phyloP scores from a whole-genome alignment of 1,139 yeast species.

The Sugiyamaella castrensis region DNA sequence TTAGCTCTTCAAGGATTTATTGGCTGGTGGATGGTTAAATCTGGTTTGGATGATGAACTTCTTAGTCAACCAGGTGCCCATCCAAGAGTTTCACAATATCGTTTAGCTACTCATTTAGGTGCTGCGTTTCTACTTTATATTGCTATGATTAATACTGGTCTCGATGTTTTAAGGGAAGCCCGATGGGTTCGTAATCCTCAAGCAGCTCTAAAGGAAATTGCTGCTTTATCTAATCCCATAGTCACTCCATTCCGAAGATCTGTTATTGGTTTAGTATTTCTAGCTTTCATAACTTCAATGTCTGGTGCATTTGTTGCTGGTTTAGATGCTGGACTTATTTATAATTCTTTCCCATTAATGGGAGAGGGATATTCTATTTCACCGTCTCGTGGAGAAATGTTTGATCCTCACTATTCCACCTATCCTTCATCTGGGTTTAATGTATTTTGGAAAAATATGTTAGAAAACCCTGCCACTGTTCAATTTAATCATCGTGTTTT shows the following conservation, averaged over 20 bases:
- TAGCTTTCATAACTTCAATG: constrained; percentile 88
- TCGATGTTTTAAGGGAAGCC: constrained; percentile 76
- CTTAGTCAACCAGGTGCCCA: constrained; percentile 72
- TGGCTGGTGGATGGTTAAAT: constrained; percentile 99
- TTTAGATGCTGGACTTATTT: constrained; percentile 93
- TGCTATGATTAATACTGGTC: constrained; percentile 88
- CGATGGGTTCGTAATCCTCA: constrained; percentile 62
- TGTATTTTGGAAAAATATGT: constrained; percentile 83
- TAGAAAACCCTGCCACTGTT: constrained; percentile 96
- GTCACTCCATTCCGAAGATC: constrained; percentile 55
- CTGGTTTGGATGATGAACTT: constrained; percentile 84
- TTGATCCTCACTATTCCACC: constrained; percentile 67
- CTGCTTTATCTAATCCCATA: constrained; percentile 54
- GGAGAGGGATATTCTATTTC: constrained; percentile 55
- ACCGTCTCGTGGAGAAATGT: constrained; percentile 71
- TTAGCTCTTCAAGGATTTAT: constrained; percentile 92
- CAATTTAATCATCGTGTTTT: constrained; percentile 86
- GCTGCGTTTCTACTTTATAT: constrained; percentile 87
- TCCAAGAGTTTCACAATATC: constrained; percentile 94
- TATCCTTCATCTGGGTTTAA: constrained; percentile 43
- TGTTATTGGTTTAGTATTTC: constrained; percentile 55
- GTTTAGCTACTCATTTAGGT: constrained; percentile 90
- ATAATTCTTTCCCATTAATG: constrained; percentile 96
- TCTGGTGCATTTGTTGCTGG: constrained; percentile 99
- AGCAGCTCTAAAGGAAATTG: constrained; percentile 48